Conservation (phyloP, 257 asterid species). For the Jasminum sambac region DNA sequence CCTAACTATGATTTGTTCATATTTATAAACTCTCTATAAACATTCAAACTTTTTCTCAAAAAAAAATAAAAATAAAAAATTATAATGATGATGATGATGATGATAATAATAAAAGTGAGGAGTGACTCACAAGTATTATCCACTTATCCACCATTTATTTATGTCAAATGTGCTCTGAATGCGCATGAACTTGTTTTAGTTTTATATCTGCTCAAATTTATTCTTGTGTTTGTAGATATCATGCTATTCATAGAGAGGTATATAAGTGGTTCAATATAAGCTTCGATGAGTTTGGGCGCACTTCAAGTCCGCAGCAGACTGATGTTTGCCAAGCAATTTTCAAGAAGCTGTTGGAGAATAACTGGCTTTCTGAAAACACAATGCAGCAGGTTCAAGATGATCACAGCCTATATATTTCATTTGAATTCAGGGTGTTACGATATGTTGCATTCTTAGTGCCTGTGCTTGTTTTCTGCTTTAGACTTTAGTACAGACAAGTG, state of each 20-base stretch:
- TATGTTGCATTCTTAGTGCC: constrained; percentile 2
- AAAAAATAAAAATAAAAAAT: too few relatives aligned
- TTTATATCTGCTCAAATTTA: neutral
- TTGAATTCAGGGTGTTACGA: constrained; percentile 3
- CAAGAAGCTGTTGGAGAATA: constrained; percentile 63
- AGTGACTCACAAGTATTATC: too few relatives aligned
- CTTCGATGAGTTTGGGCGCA: constrained; percentile 91
- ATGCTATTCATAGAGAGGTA: constrained; percentile 76
- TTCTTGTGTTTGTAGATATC: constrained; percentile 51
- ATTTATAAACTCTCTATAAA: too few relatives aligned
- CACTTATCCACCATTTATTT: neutral
- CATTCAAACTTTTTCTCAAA: too few relatives aligned
- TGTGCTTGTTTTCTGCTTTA: constrained; percentile 9
- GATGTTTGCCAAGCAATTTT: constrained; percentile 85
- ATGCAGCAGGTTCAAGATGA: constrained; percentile 70
- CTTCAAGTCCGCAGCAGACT: constrained; percentile 87
- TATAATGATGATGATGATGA: too few relatives aligned
- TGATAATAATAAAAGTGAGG: too few relatives aligned
- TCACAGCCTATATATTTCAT: neutral
- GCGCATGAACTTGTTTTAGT: neutral
- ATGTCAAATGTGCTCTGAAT: neutral
- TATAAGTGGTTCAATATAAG: constrained; percentile 84
- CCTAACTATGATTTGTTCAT: too few relatives aligned
- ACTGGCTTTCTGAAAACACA: constrained; percentile 76
- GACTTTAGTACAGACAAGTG: neutral